A percentile compares a stretch with the other conserved stretches of the same genome.
Conservation (phyloP, 75 land plant species). For the Azolla pinnata region DNA sequence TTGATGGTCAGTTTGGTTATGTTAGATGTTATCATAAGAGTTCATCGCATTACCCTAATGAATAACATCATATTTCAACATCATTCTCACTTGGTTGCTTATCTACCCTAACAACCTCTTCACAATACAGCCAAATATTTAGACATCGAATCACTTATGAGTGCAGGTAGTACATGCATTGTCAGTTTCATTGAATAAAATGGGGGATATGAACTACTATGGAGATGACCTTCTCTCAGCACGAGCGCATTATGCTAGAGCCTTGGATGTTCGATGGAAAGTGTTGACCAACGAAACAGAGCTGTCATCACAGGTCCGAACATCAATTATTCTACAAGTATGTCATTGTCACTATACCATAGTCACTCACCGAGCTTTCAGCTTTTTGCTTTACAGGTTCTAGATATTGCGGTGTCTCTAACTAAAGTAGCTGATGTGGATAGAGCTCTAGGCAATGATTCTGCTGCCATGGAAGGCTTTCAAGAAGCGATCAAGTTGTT, state of each 20-base stretch:
- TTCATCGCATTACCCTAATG: too few species aligned
- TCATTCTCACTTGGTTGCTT: too few species aligned
- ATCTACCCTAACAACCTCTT: too few species aligned
- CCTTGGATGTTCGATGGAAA: constrained; percentile 63
- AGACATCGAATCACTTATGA: too few species aligned
- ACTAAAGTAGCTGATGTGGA: constrained; percentile 97
- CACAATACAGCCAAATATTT: too few species aligned
- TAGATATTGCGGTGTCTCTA: constrained; percentile 79
- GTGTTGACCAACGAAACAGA: constrained; percentile 41
- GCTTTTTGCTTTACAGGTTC: constrained; percentile 26
- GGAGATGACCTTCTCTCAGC: constrained; percentile 66
- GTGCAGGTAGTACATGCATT: constrained; percentile 81
- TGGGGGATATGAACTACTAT: constrained; percentile 89
- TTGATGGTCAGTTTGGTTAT: too few species aligned
- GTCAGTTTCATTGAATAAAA: constrained; percentile 91
- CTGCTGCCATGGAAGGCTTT: constrained; percentile 55
- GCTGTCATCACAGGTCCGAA: constrained; percentile 69
- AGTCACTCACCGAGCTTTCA: not conserved
- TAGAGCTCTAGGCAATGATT: constrained; percentile 52
- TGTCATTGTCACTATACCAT: not conserved
- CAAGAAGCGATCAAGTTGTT: constrained; percentile 67
- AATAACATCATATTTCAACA: too few species aligned
- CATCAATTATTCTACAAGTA: too few species aligned
- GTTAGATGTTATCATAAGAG: too few species aligned
- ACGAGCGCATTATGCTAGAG: constrained; percentile 51